Evolutionary conservation across 2,329 filamentous ascomycete species (phyloP).

Genomic region (Fusarium stilboides): DNA sequence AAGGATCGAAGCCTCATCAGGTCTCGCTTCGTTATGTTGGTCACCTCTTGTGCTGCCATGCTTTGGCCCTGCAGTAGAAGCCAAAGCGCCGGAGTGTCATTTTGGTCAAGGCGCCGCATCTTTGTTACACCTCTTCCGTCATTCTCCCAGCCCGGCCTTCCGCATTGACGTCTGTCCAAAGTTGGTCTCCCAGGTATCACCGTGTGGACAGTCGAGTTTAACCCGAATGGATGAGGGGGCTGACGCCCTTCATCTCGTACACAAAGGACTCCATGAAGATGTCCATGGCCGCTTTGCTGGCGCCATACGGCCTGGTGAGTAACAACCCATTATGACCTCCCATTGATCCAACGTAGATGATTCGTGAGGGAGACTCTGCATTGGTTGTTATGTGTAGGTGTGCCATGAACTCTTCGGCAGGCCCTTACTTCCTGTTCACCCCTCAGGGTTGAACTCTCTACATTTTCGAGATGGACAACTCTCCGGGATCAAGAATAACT

Average conservation of each 20-base stretch:
- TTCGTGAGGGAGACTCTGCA: slow-evolving; percentile 17
- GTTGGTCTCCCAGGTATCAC: slow-evolving; percentile 31
- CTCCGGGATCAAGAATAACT: too few species aligned
- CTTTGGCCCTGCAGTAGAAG: slow-evolving; percentile 32
- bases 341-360: slow-evolving; percentile 23
- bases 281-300: slow-evolving; percentile 40
- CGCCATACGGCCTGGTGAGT: slow-evolving; percentile 31
- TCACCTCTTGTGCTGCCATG: slow-evolving; percentile 27
- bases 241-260: slow-evolving; percentile 24
- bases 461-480: neutral
- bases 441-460: slow-evolving; percentile 28
- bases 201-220: slow-evolving; percentile 26
- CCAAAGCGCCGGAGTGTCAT: slow-evolving; percentile 36
- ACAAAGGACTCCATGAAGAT: slow-evolving; percentile 19
- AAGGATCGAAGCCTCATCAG: slow-evolving; percentile 26
- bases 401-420: slow-evolving; percentile 35
- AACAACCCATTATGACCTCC: slow-evolving; percentile 26
- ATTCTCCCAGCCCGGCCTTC: slow-evolving; percentile 37
- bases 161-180: slow-evolving; percentile 31
- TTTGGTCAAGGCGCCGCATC: slow-evolving; percentile 21
- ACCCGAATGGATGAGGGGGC: slow-evolving; percentile 22
- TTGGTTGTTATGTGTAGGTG: slow-evolving; percentile 21
- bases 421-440: slow-evolving; percentile 6
- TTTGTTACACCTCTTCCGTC: slow-evolving; percentile 31
- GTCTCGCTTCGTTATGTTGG: slow-evolving; percentile 28